Conservation (phyloP, 148 eudicot species). For the Dianthus caryophyllus region DNA sequence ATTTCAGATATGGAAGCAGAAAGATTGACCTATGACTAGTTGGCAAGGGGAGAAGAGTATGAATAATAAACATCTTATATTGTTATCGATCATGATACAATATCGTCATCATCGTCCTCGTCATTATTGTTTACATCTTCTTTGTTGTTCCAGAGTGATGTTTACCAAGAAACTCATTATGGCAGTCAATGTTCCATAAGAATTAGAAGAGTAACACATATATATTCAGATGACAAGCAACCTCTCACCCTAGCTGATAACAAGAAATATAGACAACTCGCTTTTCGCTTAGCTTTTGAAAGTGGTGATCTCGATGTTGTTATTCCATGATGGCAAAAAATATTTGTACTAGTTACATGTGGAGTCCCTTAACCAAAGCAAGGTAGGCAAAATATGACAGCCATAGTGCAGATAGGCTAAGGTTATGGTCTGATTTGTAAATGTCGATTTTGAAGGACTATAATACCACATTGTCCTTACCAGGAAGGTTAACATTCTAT, state of each 20-base stretch:
- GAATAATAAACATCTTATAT: too few relatives aligned
- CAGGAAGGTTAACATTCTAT: too few relatives aligned
- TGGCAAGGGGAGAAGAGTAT: neutral
- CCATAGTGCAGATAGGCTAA: neutral
- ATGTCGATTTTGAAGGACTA: neutral
- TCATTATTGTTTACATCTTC: too few relatives aligned
- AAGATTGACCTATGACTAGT: neutral
- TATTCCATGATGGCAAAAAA: neutral
- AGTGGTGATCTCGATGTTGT: neutral
- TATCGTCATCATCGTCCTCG: too few relatives aligned
- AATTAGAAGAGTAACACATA: neutral
- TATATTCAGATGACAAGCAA: neutral
- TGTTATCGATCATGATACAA: too few relatives aligned
- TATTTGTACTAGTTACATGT: neutral
- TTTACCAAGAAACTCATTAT: neutral
- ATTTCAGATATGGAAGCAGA: neutral
- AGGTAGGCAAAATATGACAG: neutral
- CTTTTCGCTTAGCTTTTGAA: too few relatives aligned
- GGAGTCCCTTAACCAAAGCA: neutral
- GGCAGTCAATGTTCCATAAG: neutral
- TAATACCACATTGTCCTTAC: neutral
- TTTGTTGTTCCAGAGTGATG: too few relatives aligned
- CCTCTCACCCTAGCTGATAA: neutral
- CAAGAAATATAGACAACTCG: neutral
- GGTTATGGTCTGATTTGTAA: neutral